Conservation (phyloP, 108 stramenopile species). For the Fistulifera solaris region DNA sequence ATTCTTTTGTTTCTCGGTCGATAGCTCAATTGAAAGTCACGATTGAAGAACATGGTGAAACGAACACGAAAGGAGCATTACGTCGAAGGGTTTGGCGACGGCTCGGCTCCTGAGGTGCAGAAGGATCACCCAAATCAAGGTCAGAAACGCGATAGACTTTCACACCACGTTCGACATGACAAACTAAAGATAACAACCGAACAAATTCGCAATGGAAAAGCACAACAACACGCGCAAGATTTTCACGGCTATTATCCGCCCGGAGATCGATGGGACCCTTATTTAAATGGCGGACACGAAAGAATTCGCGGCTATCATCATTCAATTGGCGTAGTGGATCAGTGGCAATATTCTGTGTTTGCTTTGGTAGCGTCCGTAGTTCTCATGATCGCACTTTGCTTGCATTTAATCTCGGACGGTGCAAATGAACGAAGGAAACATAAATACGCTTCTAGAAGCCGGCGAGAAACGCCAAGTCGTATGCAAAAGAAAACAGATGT, state of each 20-base stretch:
- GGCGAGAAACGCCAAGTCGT: not conserved
- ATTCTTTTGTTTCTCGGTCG: too few relatives aligned
- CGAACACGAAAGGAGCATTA: conserved; percentile 37
- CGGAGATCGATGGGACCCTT: not conserved
- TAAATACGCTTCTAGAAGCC: not conserved
- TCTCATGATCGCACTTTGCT: conserved; percentile 36
- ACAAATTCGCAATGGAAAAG: not conserved
- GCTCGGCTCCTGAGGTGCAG: conserved; percentile 11
- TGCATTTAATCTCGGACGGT: conserved; percentile 41
- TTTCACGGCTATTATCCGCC: not conserved
- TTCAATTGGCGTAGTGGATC: not conserved
- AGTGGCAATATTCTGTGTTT: conserved; percentile 21
- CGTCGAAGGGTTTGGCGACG: conserved; percentile 57
- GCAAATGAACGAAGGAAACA: not conserved
- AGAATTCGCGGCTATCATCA: not conserved
- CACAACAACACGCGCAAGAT: not conserved
- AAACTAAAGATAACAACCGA: not conserved
- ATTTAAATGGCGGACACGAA: conserved; percentile 1
- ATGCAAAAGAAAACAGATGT: conserved; percentile 7
- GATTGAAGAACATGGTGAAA: conserved; percentile 20
- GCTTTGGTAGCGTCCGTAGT: conserved; percentile 5
- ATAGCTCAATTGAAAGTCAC: too few relatives aligned
- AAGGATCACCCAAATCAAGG: too few relatives aligned
- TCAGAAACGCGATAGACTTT: too few relatives aligned
- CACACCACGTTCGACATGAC: too few relatives aligned